Base-by-base conservation (phyloP, 257 asterid genomes). In the Asclepias syriaca region DNA sequence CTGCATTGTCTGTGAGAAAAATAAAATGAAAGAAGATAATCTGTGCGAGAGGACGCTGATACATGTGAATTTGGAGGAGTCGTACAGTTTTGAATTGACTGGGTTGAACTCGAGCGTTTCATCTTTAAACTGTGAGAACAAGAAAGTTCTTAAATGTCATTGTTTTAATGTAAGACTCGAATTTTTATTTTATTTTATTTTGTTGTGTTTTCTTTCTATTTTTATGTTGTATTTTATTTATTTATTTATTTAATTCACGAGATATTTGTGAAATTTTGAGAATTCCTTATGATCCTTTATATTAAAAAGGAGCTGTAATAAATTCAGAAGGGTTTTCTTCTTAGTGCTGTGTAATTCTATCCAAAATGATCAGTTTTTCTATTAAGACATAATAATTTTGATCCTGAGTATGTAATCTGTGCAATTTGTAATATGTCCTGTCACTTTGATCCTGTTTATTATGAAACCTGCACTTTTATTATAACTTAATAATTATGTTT, bases 101-200 rank as follows among this genome's bases (percentile, higher is more conserved):
- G 82, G 80, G 63, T 81, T 73, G 78, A 69, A 70, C 79, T 81
- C 81, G 15, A 82, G 75, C 57, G 82, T 75, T 60, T 86, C 87
- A 34, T 78, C 91, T 74, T 70, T 77, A 74, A 74, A 84, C 32
- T 78, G 71, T 51, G 88, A 73, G 69, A 74, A 77, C 77, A 73
- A 67, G 73, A 22, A 81, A 73, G 77, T 10, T 19, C 69, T 68
- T 70, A 43, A 43, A 63, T 72, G 70, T 9, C 51, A 59, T 5
- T 69, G 71, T 68, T 81, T 15, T 54, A 76, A 75, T 74, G 73
- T 32, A 65, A 54, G 70, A 32, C 72, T 61, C 81, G 92, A 65
- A 70, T 12, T 63, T 29, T 19, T 49, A 27, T 58, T 29, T 29
- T 29, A 22, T 18, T 22, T 49, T 15, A 16, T 69, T 73, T 54